Evolutionary conservation across 148 eudicot genomes (phyloP), one percentile per base, ranked within the genome.

Genomic region (Pharnaceum exiguum): DNA sequence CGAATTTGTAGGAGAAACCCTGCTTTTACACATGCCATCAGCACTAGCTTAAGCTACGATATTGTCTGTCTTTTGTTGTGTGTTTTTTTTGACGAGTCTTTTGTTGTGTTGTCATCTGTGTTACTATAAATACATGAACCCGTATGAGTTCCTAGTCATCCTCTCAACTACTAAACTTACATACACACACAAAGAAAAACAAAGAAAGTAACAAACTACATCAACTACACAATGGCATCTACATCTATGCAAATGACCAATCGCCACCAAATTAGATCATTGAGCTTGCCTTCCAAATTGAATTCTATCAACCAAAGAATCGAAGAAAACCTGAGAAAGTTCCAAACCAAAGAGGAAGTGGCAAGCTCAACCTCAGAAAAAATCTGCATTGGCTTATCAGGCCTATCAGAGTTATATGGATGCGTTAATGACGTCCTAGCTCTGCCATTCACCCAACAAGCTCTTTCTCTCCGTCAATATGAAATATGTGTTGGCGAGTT

Each of bases 391-490:
- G 78, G 78, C 47, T 47, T 80, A 16, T 58, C 46, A 2, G 73
- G 68, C 10, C 35, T 76, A 3, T 63, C 40, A 2, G 58, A 64
- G 21, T 43, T 80, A 60, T 76, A 80, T 51, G 50, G 59, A 4
- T 73, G 74, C 23, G 32, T 70, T 25, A 74, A 74, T 47, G 66
- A 70, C 9, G 68, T 65, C 25, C 53, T 73, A 26, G 57, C 46
- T 57, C 75, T 77, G 49, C 76, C 84, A 21, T 21, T 50, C 21
- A 76, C 81, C 17, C 73, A 70, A 51, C 76, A 73, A 70, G 55
- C 71, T 35, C 62, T 73, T 23, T 73, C 71, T 46, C 50, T 46
- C 37, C 54, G 59, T 26, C 74, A 64, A 16, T 43, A 62, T 1
- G 61, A 63, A 33, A 55, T 55, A 36, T 73, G 63, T 45, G 51